phyloP scores from a whole-genome alignment of 1,139 yeast genomes.

The Geotrichum bryndzae region DNA sequence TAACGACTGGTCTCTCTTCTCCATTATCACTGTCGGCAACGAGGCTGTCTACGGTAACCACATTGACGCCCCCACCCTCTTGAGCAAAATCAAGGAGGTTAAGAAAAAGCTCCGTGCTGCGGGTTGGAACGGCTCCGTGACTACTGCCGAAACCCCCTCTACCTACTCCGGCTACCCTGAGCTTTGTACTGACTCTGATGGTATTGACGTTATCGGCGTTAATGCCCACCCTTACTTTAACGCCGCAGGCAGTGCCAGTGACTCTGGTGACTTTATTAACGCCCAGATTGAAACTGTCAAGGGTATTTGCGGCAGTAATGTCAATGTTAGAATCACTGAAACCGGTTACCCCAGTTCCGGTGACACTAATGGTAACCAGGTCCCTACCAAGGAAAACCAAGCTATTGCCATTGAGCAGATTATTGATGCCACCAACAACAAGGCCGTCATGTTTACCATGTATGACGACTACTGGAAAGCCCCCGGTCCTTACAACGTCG shows the following conservation, averaged over 20 bases:
- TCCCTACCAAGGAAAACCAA: conserved; percentile 69
- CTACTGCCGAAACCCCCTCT: conserved; percentile 86
- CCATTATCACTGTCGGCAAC: conserved; percentile 74
- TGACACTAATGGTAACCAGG: conserved; percentile 59
- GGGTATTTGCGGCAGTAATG: conserved; percentile 34
- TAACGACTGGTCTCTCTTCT: conserved; percentile 63
- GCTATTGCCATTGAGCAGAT: conserved; percentile 57
- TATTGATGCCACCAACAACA: conserved; percentile 46
- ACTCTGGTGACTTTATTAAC: conserved; percentile 67
- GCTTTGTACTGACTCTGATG: conserved; percentile 56
- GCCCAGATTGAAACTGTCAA: conserved; percentile 54
- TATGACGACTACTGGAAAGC: conserved; percentile 78
- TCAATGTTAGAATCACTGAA: conserved; percentile 57
- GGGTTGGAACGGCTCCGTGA: conserved; percentile 71
- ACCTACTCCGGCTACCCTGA: conserved; percentile 55
- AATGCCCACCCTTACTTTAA: conserved; percentile 87
- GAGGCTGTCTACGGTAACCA: conserved; percentile 70
- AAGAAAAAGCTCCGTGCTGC: conserved; percentile 51
- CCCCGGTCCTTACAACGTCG: conserved; percentile 82
- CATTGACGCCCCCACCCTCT: conserved; percentile 52
- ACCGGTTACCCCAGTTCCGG: conserved; percentile 89
- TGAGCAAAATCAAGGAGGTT: conserved; percentile 57
- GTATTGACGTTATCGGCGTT: conserved; percentile 71
- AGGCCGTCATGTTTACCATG: conserved; percentile 63
- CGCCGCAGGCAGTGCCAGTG: conserved; percentile 49